These are phyloP conservation scores for Cystobasidium slooffiae DNA, from an alignment of 1,284 basidiomycete species.

Conservation along the genomic window DNA sequence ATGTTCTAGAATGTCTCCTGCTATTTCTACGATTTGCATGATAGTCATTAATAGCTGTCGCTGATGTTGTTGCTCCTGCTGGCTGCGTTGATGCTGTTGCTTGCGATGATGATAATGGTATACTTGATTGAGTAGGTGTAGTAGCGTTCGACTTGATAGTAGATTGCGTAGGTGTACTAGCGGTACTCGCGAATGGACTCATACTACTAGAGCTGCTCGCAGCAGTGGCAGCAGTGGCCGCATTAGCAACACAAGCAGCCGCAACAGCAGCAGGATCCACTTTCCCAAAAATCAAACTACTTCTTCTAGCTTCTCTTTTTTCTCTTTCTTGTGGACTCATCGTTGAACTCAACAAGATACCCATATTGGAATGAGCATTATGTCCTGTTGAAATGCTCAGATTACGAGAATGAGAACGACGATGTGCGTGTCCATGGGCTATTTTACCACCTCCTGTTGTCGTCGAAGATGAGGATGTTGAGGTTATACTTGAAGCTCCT, in stretches of 20 bases:
- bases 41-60: neutral
- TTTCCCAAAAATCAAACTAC: conserved; percentile 15
- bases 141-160: neutral
- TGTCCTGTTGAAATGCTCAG: conserved; percentile 1
- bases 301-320: conserved; percentile 12
- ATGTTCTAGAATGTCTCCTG: conserved; percentile 25
- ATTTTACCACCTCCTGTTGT: conserved; percentile 18
- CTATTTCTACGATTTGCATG: conserved; percentile 11
- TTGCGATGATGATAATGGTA: neutral
- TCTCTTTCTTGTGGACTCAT: conserved; percentile 2
- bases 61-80: neutral
- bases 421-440: conserved; percentile 21
- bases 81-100: neutral
- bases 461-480: too few species aligned
- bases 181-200: neutral
- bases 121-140: conserved; percentile 6
- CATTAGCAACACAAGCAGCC: conserved; percentile 11
- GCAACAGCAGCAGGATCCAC: conserved; percentile 11
- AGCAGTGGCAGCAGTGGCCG: neutral
- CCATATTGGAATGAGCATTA: neutral
- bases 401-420: conserved; percentile 18
- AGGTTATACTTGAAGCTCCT: neutral
- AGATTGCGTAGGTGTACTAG: neutral
- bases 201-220: neutral
- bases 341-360: too few species aligned